Conservation (phyloP, 2,329 filamentous ascomycete species). For the Xylaria sp. region DNA sequence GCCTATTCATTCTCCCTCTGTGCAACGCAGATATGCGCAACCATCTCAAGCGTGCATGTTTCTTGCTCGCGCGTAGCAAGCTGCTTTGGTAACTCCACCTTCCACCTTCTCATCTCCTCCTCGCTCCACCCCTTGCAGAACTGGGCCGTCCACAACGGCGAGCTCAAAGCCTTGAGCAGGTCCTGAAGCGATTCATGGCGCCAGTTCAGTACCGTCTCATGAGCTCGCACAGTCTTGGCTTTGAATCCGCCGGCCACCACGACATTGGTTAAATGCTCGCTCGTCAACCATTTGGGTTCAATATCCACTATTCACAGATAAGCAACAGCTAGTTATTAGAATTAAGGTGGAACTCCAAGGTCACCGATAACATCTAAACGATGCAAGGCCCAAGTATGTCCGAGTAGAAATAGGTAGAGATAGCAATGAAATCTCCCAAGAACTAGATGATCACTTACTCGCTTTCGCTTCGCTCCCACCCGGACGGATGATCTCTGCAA, state of each 20-base stretch:
- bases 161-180: slow-evolving; percentile 24
- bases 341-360: not conserved
- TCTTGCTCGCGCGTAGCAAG: slow-evolving; percentile 30
- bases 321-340: not conserved
- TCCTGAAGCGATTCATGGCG: slow-evolving; percentile 22
- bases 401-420: too few species aligned
- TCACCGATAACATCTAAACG: not conserved
- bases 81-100: slow-evolving; percentile 31
- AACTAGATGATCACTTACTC: slow-evolving; percentile 1
- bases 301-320: slow-evolving; percentile 18
- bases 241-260: slow-evolving; percentile 32
- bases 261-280: slow-evolving; percentile 29
- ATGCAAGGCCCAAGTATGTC: not conserved
- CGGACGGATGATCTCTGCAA: slow-evolving; percentile 25
- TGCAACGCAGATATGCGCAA: slow-evolving; percentile 34
- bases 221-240: slow-evolving; percentile 18
- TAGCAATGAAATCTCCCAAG: not conserved
- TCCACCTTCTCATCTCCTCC: slow-evolving; percentile 33
- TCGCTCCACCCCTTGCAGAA: slow-evolving; percentile 33
- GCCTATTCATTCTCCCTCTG: slow-evolving; percentile 15
- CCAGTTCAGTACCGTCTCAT: slow-evolving; percentile 29
- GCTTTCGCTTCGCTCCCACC: slow-evolving; percentile 13
- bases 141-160: slow-evolving; percentile 33
- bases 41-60: slow-evolving; percentile 30
- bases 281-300: slow-evolving; percentile 32